These are phyloP conservation scores for Clitopilus hobsonii DNA, from an alignment of 768 basidiomycete species.

Conservation along the genomic window DNA sequence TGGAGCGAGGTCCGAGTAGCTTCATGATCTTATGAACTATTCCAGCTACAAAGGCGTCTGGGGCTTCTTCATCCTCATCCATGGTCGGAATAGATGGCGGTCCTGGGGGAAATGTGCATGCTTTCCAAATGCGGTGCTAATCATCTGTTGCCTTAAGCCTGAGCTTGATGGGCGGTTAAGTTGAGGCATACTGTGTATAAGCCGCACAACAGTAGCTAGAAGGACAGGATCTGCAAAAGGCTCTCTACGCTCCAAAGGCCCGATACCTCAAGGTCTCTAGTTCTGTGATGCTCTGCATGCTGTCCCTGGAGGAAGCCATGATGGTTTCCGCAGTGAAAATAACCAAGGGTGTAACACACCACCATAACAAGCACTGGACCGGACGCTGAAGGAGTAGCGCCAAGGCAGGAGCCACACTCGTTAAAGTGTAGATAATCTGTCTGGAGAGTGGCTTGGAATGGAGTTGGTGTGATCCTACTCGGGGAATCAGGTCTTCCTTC, in stretches of 20 bases:
- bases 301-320: slow-evolving; percentile 37
- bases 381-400: slow-evolving; percentile 41
- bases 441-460: slow-evolving; percentile 23
- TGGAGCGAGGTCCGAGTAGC: not conserved
- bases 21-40: not conserved
- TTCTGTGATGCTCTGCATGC: slow-evolving; percentile 41
- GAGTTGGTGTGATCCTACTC: slow-evolving; percentile 17
- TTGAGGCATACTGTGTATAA: not conserved
- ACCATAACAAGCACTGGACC: slow-evolving; percentile 55
- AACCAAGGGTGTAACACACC: slow-evolving; percentile 38
- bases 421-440: slow-evolving; percentile 26
- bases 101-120: not conserved
- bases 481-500: slow-evolving; percentile 27
- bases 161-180: not conserved
- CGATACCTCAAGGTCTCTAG: slow-evolving; percentile 52
- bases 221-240: not conserved
- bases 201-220: no score
- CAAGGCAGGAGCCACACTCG: slow-evolving; percentile 44
- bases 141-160: not conserved
- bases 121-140: not conserved
- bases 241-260: slow-evolving; percentile 41
- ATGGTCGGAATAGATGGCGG: not conserved
- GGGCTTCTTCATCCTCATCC: not conserved
- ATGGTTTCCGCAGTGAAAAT: slow-evolving; percentile 42
- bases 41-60: no score